These are phyloP conservation scores for Rehmannia glutinosa DNA, from an alignment of 257 asterid species.

Conservation along the genomic window DNA sequence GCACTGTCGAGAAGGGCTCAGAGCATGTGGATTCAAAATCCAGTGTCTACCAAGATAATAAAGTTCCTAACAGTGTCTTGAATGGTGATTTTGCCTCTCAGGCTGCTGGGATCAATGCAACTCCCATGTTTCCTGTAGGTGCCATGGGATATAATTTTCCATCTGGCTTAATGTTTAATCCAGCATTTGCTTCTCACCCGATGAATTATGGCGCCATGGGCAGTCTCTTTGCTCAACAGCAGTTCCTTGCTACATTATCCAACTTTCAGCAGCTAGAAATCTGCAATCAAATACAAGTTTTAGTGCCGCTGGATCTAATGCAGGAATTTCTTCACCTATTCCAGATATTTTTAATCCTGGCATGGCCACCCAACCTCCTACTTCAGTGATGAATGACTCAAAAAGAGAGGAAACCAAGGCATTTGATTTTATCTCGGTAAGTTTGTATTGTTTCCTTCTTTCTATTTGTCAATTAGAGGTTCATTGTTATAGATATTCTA, in stretches of 20 bases:
- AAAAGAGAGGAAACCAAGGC: slow-evolving; percentile 86
- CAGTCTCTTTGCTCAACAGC: slow-evolving; percentile 74
- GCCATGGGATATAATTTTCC: slow-evolving; percentile 59
- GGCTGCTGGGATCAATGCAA: slow-evolving; percentile 45
- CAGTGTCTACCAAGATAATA: slow-evolving; percentile 28
- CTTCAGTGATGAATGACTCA: slow-evolving; percentile 67
- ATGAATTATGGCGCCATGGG: slow-evolving; percentile 62
- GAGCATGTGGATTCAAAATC: slow-evolving; percentile 31
- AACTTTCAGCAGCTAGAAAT: slow-evolving; percentile 75
- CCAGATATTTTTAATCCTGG: slow-evolving; percentile 87
- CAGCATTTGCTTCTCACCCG: slow-evolving; percentile 59
- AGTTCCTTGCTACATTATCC: slow-evolving; percentile 80
- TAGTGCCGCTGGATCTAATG: slow-evolving; percentile 42
- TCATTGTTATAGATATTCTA: not conserved
- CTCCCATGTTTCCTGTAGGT: slow-evolving; percentile 58
- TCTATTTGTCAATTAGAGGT: not conserved
- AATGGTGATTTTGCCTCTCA: slow-evolving; percentile 50
- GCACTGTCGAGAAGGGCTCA: slow-evolving; percentile 20
- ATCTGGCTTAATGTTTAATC: slow-evolving; percentile 64
- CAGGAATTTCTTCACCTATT: slow-evolving; percentile 51
- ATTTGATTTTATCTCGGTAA: slow-evolving; percentile 93
- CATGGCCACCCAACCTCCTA: slow-evolving; percentile 62
- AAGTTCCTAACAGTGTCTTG: slow-evolving; percentile 38
- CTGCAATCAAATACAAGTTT: slow-evolving; percentile 40
- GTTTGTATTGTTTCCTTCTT: slow-evolving; percentile 26